Base-by-base conservation (phyloP, 1,284 basidiomycete genomes). In the Anthracocystis walkeri region DNA sequence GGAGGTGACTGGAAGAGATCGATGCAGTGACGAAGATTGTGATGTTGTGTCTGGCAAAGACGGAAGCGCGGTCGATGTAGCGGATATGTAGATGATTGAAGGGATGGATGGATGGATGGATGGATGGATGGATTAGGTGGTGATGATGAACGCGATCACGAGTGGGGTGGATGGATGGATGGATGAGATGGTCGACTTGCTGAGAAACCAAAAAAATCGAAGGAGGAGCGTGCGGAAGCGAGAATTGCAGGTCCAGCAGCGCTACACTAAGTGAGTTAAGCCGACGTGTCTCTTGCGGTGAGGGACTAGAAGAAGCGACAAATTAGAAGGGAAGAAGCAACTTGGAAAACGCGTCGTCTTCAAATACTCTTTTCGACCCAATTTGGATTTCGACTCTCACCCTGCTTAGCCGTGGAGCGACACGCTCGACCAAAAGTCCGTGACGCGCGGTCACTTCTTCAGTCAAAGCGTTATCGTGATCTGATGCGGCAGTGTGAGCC, bases 321-420 rank as follows among this genome's bases (percentile, higher is more conserved):
- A 72, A 60, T 72, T 50, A 38, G 57, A 50, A 72, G 63, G 68
- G 50, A 65, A 71, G 62, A 51, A 38, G 23, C 50, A 53, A 54
- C 27, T 5, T 57, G 41, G 33, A 4, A 58, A 71, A 71, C 68
- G 68, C 68, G 68, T 71, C 63, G 58, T 56, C 57, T 60, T 65
- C 42, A 65, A 53, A 71, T 71, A 71, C 68, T 49, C 45, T 40
- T n/a, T 35, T 48, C 42, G 44, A 50, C 21, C 29, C 29, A 14
- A 25, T 14, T 44, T n/a, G 27, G 40, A 49, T 42, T 51, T 52
- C 52, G 29, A 40, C 33, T 21, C 23, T 38, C 29, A 16, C 20
- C 25, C 31, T 25, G 35, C 35, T 38, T 38, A 38, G 35, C 35
- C 35, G 35, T 38, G 12, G 14, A 38, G 35, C 35, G 35, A 38